Conservation (phyloP, 1,284 basidiomycete genomes). For the Malassezia arunalokei region DNA sequence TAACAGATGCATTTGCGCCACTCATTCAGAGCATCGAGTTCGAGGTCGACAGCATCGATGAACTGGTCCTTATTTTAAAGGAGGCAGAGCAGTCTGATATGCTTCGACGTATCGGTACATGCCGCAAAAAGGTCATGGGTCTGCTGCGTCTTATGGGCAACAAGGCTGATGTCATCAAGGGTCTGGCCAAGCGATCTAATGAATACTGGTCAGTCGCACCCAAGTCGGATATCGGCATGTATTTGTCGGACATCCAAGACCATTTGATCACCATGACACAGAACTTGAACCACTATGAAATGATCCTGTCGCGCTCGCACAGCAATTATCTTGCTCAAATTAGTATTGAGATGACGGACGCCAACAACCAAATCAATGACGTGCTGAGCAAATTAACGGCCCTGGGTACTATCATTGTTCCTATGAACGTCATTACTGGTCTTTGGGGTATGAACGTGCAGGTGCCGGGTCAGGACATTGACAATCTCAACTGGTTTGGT, state of each 20-base stretch:
- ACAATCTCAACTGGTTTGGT: conserved; percentile 40
- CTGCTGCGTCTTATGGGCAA: conserved; percentile 87
- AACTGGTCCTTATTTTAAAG: conserved; percentile 89
- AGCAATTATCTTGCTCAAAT: conserved; percentile 61
- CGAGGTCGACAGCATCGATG: conserved; percentile 97
- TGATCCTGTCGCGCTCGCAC: conserved; percentile 93
- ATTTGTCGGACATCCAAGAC: conserved; percentile 77
- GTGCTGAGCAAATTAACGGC: conserved; percentile 97
- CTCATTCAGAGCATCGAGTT: conserved; percentile 98
- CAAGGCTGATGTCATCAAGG: conserved; percentile 99
- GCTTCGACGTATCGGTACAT: conserved; percentile 75
- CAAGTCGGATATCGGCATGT: conserved; percentile 90
- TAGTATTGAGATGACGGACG: conserved; percentile 59
- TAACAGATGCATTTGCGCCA: conserved; percentile 97
- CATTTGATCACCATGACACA: conserved; percentile 99
- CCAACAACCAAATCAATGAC: conserved; percentile 97
- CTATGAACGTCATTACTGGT: conserved; percentile 48
- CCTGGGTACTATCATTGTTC: conserved; percentile 85
- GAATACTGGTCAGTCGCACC: conserved; percentile 98
- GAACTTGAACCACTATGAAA: conserved; percentile 55
- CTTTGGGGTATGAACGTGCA: conserved; percentile 46
- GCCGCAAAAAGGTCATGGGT: conserved; percentile 99
- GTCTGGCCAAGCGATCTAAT: conserved; percentile 87
- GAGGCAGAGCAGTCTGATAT: conserved; percentile 69
- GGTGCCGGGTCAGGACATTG: conserved; percentile 38